Evolutionary conservation across 2,329 filamentous ascomycete genomes (phyloP).

Genomic region (Biscogniauxia marginata): DNA sequence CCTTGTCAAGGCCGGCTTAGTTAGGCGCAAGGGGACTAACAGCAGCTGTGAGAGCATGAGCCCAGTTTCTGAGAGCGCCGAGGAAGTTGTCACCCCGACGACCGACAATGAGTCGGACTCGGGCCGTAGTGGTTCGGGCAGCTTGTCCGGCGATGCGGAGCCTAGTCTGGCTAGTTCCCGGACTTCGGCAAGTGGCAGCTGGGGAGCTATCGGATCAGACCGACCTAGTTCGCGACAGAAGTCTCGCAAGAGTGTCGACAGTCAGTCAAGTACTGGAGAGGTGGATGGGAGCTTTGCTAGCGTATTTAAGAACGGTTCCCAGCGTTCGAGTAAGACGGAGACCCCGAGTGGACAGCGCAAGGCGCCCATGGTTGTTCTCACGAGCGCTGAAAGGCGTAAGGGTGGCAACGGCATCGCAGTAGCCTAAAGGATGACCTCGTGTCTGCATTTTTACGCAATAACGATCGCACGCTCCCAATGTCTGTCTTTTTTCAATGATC

Average conservation of each 20-base stretch:
- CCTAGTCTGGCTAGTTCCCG: constrained; percentile 71
- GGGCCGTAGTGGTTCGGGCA: constrained; percentile 72
- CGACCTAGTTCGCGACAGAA: constrained; percentile 72
- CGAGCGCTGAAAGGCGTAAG: constrained; percentile 88
- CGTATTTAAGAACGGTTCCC: constrained; percentile 60
- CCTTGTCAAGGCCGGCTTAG: constrained; percentile 83
- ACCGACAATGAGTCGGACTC: constrained; percentile 75
- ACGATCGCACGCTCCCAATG: constrained; percentile 32
- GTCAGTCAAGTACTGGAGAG: constrained; percentile 60
- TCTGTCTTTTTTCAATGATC: constrained; percentile 29
- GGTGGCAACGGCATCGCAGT: constrained; percentile 39
- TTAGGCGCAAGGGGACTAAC: constrained; percentile 75
- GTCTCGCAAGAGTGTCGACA: constrained; percentile 61
- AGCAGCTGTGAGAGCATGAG: constrained; percentile 77
- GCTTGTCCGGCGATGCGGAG: constrained; percentile 71
- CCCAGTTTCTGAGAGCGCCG: constrained; percentile 79
- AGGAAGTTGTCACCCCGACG: constrained; percentile 64
- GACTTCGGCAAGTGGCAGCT: constrained; percentile 69
- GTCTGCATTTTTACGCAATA: constrained; percentile 25
- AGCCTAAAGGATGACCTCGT: constrained; percentile 23
- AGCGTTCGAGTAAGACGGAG: constrained; percentile 54
- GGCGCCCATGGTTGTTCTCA: constrained; percentile 83
- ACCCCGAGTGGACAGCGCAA: constrained; percentile 67
- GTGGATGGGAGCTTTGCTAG: constrained; percentile 63
- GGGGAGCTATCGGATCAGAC: constrained; percentile 83